phyloP scores from a whole-genome alignment of 2,329 filamentous ascomycete genomes.

The Cladophialophora yegresii region DNA sequence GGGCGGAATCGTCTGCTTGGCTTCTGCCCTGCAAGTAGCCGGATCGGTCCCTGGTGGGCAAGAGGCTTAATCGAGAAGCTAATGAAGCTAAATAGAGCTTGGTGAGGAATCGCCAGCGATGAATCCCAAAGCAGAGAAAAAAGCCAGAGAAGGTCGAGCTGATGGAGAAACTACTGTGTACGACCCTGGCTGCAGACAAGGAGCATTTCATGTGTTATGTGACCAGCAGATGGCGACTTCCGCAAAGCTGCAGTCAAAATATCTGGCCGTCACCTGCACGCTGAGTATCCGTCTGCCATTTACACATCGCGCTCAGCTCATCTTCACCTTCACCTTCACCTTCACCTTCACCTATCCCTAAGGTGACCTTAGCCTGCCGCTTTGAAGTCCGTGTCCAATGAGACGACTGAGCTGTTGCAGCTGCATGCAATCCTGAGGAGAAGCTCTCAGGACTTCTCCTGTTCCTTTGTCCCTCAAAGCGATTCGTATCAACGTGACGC shows the following conservation, averaged over 20 bases:
- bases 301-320: not conserved
- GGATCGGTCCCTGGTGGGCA: not conserved
- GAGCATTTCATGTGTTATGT: not conserved
- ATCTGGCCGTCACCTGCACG: not conserved
- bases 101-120: not conserved
- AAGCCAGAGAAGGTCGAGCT: not conserved
- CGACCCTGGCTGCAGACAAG: no score
- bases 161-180: not conserved
- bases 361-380: not conserved
- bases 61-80: constrained; percentile 2
- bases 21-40: not conserved
- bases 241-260: not conserved
- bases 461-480: not conserved
- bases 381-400: no score
- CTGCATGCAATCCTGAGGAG: not conserved
- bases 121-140: not conserved
- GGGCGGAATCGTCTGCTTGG: constrained; percentile 6
- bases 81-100: not conserved
- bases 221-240: not conserved
- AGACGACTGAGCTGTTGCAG: no score
- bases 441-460: not conserved
- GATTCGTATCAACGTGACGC: not conserved
- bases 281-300: not conserved
- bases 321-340: not conserved
- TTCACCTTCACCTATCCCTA: not conserved